These are phyloP conservation scores for Tetragonia tetragonoides DNA, from an alignment of 148 eudicot genomes.

Conservation along the genomic window DNA sequence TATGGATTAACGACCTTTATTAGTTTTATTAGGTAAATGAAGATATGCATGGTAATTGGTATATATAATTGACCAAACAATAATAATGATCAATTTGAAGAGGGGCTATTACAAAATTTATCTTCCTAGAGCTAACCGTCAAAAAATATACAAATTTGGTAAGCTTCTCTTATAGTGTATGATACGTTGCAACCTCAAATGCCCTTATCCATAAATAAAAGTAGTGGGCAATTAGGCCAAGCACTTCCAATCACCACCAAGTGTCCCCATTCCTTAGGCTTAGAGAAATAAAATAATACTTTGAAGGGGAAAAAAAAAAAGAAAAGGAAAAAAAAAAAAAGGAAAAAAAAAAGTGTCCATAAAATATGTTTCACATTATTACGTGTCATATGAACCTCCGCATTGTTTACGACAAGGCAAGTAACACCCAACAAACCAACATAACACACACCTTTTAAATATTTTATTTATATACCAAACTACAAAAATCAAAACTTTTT, in stretches of 20 bases:
- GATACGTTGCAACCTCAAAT: conserved; percentile 9
- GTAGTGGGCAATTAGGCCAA: conserved; percentile 29
- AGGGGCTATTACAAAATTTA: too few relatives aligned
- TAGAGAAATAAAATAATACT: not conserved
- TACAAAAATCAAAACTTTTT: not conserved
- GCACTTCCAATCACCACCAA: conserved; percentile 21
- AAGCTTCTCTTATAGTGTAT: conserved; percentile 18
- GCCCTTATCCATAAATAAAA: conserved; percentile 25
- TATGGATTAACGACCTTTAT: too few relatives aligned
- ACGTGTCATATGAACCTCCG: conserved; percentile 22
- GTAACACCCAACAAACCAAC: conserved; percentile 19
- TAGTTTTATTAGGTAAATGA: too few relatives aligned
- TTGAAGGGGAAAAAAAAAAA: not conserved
- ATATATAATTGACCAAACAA: too few relatives aligned
- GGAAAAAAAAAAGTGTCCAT: not conserved
- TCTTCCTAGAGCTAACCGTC: not conserved
- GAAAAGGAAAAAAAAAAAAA: not conserved
- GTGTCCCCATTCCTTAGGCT: conserved; percentile 18
- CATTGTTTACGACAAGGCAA: conserved; percentile 27
- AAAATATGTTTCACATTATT: not conserved
- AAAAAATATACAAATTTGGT: conserved; percentile 19
- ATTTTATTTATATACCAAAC: not conserved
- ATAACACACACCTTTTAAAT: conserved; percentile 16
- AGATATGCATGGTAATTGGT: too few relatives aligned
- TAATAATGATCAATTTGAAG: too few relatives aligned